These are phyloP conservation scores for Gnomoniopsis smithogilvyi DNA, from an alignment of 2,329 filamentous ascomycete genomes.

Conservation along the genomic window DNA sequence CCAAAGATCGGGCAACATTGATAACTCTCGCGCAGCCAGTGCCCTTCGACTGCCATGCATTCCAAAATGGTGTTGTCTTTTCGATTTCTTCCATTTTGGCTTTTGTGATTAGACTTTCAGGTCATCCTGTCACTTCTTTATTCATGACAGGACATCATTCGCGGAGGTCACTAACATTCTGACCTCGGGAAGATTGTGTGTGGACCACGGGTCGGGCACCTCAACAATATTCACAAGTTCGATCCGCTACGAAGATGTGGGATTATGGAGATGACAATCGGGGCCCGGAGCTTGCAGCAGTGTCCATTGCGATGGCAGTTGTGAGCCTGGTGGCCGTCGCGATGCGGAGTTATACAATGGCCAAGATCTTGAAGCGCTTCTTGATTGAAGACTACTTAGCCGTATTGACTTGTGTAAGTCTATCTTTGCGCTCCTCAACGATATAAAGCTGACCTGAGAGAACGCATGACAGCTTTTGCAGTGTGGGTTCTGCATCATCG, in stretches of 20 bases:
- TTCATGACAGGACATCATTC: not conserved
- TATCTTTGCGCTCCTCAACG: not conserved
- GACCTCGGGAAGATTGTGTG: constrained; percentile 5
- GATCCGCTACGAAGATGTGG: constrained; percentile 18
- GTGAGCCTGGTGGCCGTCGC: constrained; percentile 13
- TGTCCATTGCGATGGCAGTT: constrained; percentile 13
- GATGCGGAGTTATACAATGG: constrained; percentile 17
- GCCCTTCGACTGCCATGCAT: too few species aligned
- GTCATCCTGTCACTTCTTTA: not conserved
- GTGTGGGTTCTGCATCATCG: constrained; percentile 11
- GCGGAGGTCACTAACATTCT: not conserved
- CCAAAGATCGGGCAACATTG: too few species aligned
- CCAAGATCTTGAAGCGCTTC: constrained; percentile 15
- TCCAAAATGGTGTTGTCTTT: too few species aligned
- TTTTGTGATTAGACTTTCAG: not conserved
- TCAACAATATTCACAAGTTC: too few species aligned
- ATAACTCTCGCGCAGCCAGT: too few species aligned
- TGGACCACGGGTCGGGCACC: too few species aligned
- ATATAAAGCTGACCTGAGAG: not conserved
- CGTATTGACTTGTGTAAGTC: constrained; percentile 14
- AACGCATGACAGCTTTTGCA: constrained; percentile 4
- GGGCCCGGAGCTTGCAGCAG: constrained; percentile 12
- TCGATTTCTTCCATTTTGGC: too few species aligned
- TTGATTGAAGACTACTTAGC: constrained; percentile 18
- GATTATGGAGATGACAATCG: constrained; percentile 16